These are phyloP conservation scores for Talaromyces sp. DNA, from an alignment of 2,329 filamentous ascomycete species.

Conservation along the genomic window DNA sequence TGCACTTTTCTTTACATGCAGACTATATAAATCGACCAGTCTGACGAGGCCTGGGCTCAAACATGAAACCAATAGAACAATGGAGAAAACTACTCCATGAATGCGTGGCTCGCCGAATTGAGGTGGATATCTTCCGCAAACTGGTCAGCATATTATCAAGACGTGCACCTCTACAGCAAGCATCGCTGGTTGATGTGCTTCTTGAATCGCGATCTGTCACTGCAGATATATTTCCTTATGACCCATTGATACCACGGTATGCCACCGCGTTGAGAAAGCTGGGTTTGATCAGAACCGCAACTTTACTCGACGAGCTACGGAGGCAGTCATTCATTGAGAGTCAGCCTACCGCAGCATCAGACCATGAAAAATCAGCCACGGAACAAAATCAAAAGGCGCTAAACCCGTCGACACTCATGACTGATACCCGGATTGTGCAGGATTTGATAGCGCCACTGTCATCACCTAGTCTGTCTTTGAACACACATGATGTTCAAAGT, in stretches of 20 bases:
- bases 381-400: constrained; percentile 11
- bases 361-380: not conserved
- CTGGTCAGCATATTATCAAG: constrained; percentile 32
- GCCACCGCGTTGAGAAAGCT: constrained; percentile 34
- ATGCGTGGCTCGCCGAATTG: constrained; percentile 34
- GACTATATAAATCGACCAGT: not conserved
- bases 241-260: constrained; percentile 40
- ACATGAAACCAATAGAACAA: constrained; percentile 25
- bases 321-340: constrained; percentile 33
- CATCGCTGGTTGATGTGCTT: constrained; percentile 31
- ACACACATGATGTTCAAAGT: constrained; percentile 26
- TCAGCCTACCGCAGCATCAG: constrained; percentile 6
- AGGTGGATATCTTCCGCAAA: constrained; percentile 34
- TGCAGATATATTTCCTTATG: constrained; percentile 30
- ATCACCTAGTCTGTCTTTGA: constrained; percentile 28
- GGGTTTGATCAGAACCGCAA: constrained; percentile 29
- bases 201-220: constrained; percentile 31
- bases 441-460: constrained; percentile 38
- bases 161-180: constrained; percentile 28
- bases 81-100: constrained; percentile 35
- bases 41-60: not conserved
- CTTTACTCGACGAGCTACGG: constrained; percentile 30
- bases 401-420: constrained; percentile 33
- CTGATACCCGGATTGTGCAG: constrained; percentile 39
- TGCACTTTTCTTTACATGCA: not conserved